A percentile compares a stretch with the other conserved stretches of the same genome.
These are phyloP conservation scores for Saccharomycopsis selenospora DNA, from an alignment of 805 yeast species.

Conservation along the genomic window DNA sequence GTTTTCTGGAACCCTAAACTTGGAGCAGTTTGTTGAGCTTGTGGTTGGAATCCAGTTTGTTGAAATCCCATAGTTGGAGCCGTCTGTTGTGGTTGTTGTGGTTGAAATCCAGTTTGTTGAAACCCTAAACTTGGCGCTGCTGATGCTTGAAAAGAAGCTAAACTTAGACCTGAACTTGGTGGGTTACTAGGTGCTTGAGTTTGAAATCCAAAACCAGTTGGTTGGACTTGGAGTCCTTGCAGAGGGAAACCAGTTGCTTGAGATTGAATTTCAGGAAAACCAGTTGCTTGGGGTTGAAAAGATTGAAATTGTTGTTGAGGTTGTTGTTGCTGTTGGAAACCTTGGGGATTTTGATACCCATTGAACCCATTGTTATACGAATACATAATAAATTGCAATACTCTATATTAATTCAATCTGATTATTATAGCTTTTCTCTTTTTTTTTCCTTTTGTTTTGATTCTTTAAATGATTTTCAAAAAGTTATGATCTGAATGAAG, in stretches of 20 bases:
- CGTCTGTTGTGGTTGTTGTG: conserved; percentile 23
- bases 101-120: conserved; percentile 19
- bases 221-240: conserved; percentile 15
- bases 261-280: conserved; percentile 24
- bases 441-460: too few relatives aligned
- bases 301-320: conserved; percentile 11
- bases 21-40: conserved; percentile 21
- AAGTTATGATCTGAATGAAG: too few relatives aligned
- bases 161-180: conserved; percentile 1
- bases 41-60: conserved; percentile 25
- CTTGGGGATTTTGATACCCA: conserved; percentile 3
- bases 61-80: conserved; percentile 26
- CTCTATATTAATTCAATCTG: too few relatives aligned
- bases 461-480: too few relatives aligned
- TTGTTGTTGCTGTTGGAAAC: conserved; percentile 18
- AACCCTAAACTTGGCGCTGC: conserved; percentile 11
- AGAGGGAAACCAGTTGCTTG: conserved; percentile 23
- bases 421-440: too few relatives aligned
- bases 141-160: conserved; percentile 10
- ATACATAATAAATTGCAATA: too few relatives aligned
- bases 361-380: background rate
- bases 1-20: background rate
- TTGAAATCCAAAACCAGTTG: conserved; percentile 20
- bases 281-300: conserved; percentile 27
- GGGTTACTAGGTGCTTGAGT: conserved; percentile 17